These are phyloP conservation scores for Cladosporium sp. DNA, from an alignment of 2,329 filamentous ascomycete species.

Conservation along the genomic window DNA sequence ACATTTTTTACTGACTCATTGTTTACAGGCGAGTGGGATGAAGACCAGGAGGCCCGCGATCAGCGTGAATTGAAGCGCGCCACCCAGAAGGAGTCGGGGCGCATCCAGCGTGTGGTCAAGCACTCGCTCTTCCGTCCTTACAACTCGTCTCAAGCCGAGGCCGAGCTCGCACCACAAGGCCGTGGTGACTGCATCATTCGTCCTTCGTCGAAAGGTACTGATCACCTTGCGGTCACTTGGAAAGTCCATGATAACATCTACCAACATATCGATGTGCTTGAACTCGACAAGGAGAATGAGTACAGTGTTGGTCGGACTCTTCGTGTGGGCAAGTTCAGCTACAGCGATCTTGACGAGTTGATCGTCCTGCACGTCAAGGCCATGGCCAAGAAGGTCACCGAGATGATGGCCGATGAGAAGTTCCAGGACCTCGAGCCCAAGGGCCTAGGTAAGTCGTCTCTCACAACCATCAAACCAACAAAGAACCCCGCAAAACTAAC, in stretches of 20 bases:
- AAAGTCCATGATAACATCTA: constrained; percentile 96
- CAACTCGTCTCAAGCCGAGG: constrained; percentile 86
- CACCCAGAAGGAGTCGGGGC: constrained; percentile 74
- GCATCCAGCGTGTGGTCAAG: constrained; percentile 92
- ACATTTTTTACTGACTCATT: no score
- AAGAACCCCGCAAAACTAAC: constrained; percentile 9
- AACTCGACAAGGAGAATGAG: constrained; percentile 94
- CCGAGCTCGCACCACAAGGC: constrained; percentile 81
- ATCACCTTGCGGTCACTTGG: constrained; percentile 95
- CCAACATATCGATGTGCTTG: constrained; percentile 94
- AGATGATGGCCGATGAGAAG: constrained; percentile 92
- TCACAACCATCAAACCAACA: not conserved
- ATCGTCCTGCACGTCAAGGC: constrained; percentile 96
- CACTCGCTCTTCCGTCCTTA: constrained; percentile 93
- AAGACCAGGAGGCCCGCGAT: constrained; percentile 61
- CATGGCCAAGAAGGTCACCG: constrained; percentile 95
- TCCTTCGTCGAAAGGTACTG: constrained; percentile 88
- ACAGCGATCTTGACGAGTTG: constrained; percentile 93
- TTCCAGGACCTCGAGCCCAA: constrained; percentile 56
- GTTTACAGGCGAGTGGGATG: constrained; percentile 67
- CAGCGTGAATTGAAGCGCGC: constrained; percentile 70
- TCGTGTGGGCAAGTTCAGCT: constrained; percentile 83
- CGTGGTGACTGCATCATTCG: constrained; percentile 90
- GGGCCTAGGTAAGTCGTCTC: constrained; percentile 55
- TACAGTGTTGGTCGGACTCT: constrained; percentile 86